Evolutionary conservation across 371 early-diverging fungal genomes (phyloP).

Genomic region (Actinomortierella ambigua): DNA sequence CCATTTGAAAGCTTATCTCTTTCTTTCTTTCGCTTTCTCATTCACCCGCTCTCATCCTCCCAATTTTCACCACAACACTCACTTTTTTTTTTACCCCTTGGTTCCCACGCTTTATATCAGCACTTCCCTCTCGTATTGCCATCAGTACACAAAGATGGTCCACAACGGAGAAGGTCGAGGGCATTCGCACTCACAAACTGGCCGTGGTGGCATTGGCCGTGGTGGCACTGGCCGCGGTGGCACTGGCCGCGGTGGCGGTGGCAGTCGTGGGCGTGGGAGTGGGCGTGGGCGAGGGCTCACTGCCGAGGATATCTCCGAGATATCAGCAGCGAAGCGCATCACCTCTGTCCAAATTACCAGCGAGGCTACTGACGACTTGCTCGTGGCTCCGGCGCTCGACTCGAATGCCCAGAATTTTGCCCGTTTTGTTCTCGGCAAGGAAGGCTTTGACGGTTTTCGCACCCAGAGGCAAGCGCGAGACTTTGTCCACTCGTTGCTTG

Average conservation of each 20-base stretch:
- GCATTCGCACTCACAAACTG: no score
- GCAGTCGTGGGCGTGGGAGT: not conserved
- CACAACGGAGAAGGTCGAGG: not conserved
- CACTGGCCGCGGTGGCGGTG: not conserved
- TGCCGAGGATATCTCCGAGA: not conserved
- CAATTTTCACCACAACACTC: no score
- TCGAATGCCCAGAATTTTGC: not conserved
- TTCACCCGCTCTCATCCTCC: no score
- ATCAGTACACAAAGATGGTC: no score
- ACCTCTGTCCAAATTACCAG: not conserved
- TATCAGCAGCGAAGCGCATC: not conserved
- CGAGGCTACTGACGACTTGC: not conserved
- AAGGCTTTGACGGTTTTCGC: not conserved
- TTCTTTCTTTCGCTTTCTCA: no score
- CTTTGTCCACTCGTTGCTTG: constrained; percentile 4
- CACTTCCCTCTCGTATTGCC: no score
- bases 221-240: not conserved
- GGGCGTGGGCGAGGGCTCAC: not conserved
- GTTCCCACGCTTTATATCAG: no score
- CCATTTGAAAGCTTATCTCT: no score
- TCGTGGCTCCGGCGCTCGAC: not conserved
- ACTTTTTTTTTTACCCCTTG: no score
- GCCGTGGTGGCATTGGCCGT: not conserved
- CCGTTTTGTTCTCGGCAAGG: not conserved
- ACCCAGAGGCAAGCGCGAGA: not conserved